phyloP scores from a whole-genome alignment of 1,139 yeast species.

The Kluyveromyces sp. region DNA sequence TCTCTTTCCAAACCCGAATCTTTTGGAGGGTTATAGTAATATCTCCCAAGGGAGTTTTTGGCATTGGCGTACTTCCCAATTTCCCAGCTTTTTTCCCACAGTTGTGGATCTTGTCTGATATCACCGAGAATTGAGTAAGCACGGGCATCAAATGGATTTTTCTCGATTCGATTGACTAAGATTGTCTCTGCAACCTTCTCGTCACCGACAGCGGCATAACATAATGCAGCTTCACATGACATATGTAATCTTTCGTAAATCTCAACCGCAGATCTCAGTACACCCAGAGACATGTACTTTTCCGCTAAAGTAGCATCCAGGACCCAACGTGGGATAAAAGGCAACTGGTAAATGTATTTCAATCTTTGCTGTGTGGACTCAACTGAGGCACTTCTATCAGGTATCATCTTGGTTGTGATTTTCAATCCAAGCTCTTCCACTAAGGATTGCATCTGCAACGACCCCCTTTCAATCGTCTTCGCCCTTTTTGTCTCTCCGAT shows the following conservation, averaged over 20 bases:
- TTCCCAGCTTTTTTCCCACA: slow-evolving; percentile 88
- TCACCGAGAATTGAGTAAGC: slow-evolving; percentile 85
- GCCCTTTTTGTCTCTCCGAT: slow-evolving; percentile 72
- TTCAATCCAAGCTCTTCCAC: slow-evolving; percentile 83
- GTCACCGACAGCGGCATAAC: slow-evolving; percentile 82
- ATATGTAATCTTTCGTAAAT: slow-evolving; percentile 75
- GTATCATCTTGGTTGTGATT: slow-evolving; percentile 50
- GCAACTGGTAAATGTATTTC: slow-evolving; percentile 64
- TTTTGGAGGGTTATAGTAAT: slow-evolving; percentile 60
- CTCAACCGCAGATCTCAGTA: slow-evolving; percentile 79
- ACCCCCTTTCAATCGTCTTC: slow-evolving; percentile 88
- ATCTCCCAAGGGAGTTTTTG: slow-evolving; percentile 73
- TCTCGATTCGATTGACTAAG: slow-evolving; percentile 46
- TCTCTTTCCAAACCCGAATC: slow-evolving; percentile 48
- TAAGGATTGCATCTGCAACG: slow-evolving; percentile 84
- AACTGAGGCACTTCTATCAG: slow-evolving; percentile 38
- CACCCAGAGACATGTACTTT: slow-evolving; percentile 80
- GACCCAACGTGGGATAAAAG: slow-evolving; percentile 79
- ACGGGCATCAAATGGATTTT: slow-evolving; percentile 71
- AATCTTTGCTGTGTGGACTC: slow-evolving; percentile 40
- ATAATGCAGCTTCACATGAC: slow-evolving; percentile 80
- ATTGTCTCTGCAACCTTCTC: slow-evolving; percentile 59
- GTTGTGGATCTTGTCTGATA: slow-evolving; percentile 62
- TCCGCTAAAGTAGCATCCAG: slow-evolving; percentile 82
- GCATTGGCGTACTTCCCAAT: slow-evolving; percentile 78